These are phyloP conservation scores for Aspergillus sp. DNA, from an alignment of 2,329 filamentous ascomycete genomes.

Conservation along the genomic window DNA sequence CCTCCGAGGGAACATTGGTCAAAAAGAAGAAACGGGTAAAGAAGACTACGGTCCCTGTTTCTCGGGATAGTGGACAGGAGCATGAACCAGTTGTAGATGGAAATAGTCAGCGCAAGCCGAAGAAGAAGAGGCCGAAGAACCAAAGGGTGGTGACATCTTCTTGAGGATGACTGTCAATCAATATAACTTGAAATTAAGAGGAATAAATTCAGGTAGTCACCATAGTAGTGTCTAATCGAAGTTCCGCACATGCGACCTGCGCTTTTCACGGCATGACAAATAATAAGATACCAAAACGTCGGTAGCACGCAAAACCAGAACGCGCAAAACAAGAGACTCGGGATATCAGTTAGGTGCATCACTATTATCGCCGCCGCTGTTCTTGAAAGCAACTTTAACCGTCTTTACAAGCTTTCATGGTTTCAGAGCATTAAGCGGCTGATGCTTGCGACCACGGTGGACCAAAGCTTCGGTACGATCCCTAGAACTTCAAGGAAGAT, in stretches of 20 bases:
- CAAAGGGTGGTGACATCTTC: neutral
- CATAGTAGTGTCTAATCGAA: neutral
- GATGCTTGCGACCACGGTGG: constrained; percentile 32
- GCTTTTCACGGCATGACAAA: neutral
- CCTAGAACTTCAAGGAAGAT: constrained; percentile 60
- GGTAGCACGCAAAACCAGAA: neutral
- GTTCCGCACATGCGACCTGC: neutral
- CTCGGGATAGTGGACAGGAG: constrained; percentile 1
- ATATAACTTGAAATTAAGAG: neutral
- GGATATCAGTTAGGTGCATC: neutral
- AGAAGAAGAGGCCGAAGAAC: neutral
- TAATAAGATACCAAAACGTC: neutral
- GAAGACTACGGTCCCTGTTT: constrained; percentile 16
- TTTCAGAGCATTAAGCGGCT: constrained; percentile 25
- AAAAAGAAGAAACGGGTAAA: constrained; percentile 60
- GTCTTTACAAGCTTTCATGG: neutral
- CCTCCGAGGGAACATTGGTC: constrained; percentile 49
- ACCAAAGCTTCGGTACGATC: constrained; percentile 45
- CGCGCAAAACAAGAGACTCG: neutral
- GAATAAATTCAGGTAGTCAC: neutral
- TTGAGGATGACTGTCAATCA: neutral
- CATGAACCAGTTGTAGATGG: constrained; percentile 1
- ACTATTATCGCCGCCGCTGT: neutral
- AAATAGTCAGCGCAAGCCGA: neutral
- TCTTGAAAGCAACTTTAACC: neutral